Base-by-base conservation (phyloP, 2,329 filamentous ascomycete genomes). In the Biscogniauxia mediterranea region DNA sequence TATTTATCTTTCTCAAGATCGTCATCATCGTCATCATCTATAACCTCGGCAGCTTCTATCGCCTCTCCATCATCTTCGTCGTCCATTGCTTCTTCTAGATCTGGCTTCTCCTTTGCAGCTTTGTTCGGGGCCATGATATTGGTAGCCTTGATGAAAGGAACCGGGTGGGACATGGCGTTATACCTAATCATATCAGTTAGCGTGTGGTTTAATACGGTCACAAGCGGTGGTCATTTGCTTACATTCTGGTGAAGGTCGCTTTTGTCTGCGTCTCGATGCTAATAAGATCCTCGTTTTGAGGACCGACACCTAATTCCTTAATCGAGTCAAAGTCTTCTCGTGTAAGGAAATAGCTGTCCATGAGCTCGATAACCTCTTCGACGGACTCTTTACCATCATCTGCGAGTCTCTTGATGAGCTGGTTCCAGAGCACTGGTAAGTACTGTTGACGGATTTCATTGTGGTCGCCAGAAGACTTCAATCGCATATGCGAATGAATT, bases 331-430 rank as follows among this genome's bases (percentile, higher is more conserved):
- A 96, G 74, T 99, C 95, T 23, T 99, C 95, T 64, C 90, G 89
- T 0, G 95, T 98, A 60, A 99, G 81, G 76, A 89, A 99, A 77
- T 99, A 99, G 73, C 89, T 93, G 73, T 99, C 95, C 95, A 99
- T 98, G 58, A 97, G 82, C 58, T 95, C 87, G 71, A 99, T 99
- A 58, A 97, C 89, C 1, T 91, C 89, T 1, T 85, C 83, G 4
- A 97, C 89, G 7, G 85, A 85, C 0, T 96, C 93, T 70, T 92
- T 95, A 69, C 95, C 95, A 60, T 96, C 89, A 0, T 80, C 75
- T 69, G 92, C 85, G 58, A 99, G 80, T 61, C 86, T 84, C 69
- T 90, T 88, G 66, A 97, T 83, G 21, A 94, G 83, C 71, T 89
- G 86, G 53, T 90, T 85, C 92, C 94, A 98, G 1, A 99, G 82